Evolutionary conservation across 2,329 filamentous ascomycete genomes (phyloP).

Genomic region (Penicillium sp.): DNA sequence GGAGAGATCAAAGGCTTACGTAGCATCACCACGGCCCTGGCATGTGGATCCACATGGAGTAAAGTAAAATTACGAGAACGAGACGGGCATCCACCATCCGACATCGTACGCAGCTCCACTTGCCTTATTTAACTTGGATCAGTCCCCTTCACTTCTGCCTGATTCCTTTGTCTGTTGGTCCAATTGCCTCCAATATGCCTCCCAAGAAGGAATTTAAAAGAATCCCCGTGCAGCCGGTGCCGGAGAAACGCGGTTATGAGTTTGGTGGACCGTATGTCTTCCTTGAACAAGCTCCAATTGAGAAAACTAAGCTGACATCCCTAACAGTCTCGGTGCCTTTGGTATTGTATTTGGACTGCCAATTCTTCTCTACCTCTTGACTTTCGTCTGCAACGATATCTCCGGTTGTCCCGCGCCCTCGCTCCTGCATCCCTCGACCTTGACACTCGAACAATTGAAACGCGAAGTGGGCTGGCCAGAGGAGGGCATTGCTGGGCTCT

Average conservation of each 20-base stretch:
- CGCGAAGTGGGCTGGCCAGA: slow-evolving; percentile 75
- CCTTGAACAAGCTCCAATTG: neutral
- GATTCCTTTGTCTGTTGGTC: slow-evolving; percentile 3
- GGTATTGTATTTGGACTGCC: slow-evolving; percentile 78
- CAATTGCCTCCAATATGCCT: slow-evolving; percentile 24
- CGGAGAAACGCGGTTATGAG: slow-evolving; percentile 46
- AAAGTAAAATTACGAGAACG: slow-evolving; percentile 16
- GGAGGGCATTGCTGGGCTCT: slow-evolving; percentile 65
- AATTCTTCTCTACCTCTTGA: slow-evolving; percentile 70
- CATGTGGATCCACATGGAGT: too few species aligned
- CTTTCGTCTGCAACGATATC: slow-evolving; percentile 87
- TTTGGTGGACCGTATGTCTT: slow-evolving; percentile 47
- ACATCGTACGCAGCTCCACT: slow-evolving; percentile 25
- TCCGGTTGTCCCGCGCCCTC: slow-evolving; percentile 86
- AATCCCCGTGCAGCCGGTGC: slow-evolving; percentile 35
- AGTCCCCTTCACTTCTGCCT: neutral
- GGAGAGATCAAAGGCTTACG: slow-evolving; percentile 17
- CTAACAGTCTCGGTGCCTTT: slow-evolving; percentile 66
- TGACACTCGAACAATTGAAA: slow-evolving; percentile 71
- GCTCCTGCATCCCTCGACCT: slow-evolving; percentile 65
- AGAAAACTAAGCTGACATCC: slow-evolving; percentile 14
- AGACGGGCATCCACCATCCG: slow-evolving; percentile 19
- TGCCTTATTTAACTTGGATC: slow-evolving; percentile 14
- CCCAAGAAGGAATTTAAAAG: slow-evolving; percentile 33
- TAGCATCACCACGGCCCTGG: too few species aligned